These are phyloP conservation scores for sorghum (Sorghum bicolor) DNA, from an alignment of 176 grass and related monocot genomes.

Conservation along the genomic window Sorghum_bicolor_NCBIv3 NC_012870.2:63759001-63759500, in stretches of 20 bases:
- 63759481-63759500: too few species aligned
- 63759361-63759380: neutral
- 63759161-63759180: neutral
- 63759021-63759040: neutral
- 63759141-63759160: neutral
- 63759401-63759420: neutral
- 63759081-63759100: neutral
- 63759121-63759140: neutral
- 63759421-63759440: neutral
- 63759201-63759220: neutral
- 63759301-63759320: neutral
- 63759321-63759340: slow-evolving; percentile 4
- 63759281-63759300: neutral
- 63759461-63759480: neutral
- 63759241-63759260: slow-evolving; percentile 3
- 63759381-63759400: neutral
- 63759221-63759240: neutral
- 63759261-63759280: neutral
- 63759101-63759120: neutral
- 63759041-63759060: too few species aligned
- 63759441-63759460: neutral
- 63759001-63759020: neutral
- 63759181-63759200: neutral
- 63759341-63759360: neutral
- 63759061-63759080: too few species aligned